Percentiles rank a stretch among this genome's conserved stretches.
phyloP scores from a whole-genome alignment of 2,329 filamentous ascomycete genomes.

The Coniella vitis region DNA sequence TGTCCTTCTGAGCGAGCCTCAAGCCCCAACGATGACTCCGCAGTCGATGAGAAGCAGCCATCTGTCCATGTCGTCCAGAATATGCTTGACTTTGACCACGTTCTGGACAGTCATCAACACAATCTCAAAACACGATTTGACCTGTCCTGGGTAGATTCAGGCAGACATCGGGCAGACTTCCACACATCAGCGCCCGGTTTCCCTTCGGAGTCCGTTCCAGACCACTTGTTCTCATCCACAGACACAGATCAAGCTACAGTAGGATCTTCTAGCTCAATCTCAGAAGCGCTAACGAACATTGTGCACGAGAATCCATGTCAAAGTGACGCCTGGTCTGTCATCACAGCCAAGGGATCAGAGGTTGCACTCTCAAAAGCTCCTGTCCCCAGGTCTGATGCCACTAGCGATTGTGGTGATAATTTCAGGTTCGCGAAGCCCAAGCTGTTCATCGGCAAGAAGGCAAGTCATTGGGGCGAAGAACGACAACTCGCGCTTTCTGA shows the following conservation, averaged over 20 bases:
- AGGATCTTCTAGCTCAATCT: neutral
- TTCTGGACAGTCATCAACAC: neutral
- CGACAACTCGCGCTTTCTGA: conserved; percentile 11
- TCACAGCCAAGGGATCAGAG: neutral
- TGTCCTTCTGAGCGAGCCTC: conserved; percentile 14
- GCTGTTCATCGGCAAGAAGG: conserved; percentile 22
- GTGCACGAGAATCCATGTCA: neutral
- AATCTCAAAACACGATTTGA: neutral
- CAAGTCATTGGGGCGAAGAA: conserved; percentile 1
- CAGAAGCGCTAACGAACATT: neutral
- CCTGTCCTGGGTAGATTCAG: neutral
- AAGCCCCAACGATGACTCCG: neutral
- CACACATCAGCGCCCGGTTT: neutral
- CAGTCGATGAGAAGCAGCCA: conserved; percentile 1
- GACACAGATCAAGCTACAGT: conserved; percentile 8
- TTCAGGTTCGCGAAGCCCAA: conserved; percentile 24
- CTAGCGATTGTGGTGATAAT: neutral
- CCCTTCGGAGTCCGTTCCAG: neutral
- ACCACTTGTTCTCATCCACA: neutral
- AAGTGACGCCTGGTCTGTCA: neutral
- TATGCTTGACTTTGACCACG: neutral
- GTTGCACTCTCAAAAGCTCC: neutral
- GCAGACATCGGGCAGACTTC: conserved; percentile 12
- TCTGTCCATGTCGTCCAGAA: conserved; percentile 13
- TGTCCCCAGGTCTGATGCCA: neutral